phyloP scores from a whole-genome alignment of 2,329 filamentous ascomycete genomes.

The Albifimbria verrucaria region DNA sequence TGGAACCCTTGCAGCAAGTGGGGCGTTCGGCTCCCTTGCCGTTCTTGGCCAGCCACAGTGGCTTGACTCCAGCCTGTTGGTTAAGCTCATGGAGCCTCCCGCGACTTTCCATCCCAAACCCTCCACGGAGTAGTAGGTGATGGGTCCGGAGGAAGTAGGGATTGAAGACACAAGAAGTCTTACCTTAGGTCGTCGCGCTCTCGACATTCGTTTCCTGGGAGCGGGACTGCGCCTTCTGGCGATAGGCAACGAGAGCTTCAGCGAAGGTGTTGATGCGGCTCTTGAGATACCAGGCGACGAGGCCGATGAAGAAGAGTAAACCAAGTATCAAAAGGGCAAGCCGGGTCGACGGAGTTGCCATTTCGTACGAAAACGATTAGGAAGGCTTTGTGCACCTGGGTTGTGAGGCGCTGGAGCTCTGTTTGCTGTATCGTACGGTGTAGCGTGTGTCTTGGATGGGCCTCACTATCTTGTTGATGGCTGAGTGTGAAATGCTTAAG shows the following conservation, averaged over 20 bases:
- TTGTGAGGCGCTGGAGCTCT: too few relatives aligned
- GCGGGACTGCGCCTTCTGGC: conserved; percentile 6
- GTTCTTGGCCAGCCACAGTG: background rate
- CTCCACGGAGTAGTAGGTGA: too few relatives aligned
- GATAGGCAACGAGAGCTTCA: conserved; percentile 18
- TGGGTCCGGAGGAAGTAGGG: too few relatives aligned
- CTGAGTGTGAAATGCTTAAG: too few relatives aligned
- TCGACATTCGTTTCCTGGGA: background rate
- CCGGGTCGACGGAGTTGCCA: conserved; percentile 23
- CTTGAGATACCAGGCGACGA: conserved; percentile 26
- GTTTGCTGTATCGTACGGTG: too few relatives aligned
- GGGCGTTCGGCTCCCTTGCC: background rate
- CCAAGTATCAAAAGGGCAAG: conserved; percentile 30
- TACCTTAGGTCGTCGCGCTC: conserved; percentile 2
- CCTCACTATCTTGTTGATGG: too few relatives aligned
- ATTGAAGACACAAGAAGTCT: too few relatives aligned
- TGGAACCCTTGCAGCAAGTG: background rate
- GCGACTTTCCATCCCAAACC: too few relatives aligned
- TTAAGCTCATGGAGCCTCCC: too few relatives aligned
- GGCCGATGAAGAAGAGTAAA: conserved; percentile 23
- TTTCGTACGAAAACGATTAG: too few relatives aligned
- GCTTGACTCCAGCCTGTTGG: background rate
- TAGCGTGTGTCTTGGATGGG: too few relatives aligned
- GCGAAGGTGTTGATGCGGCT: conserved; percentile 26
- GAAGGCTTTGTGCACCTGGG: too few relatives aligned